A percentile compares a stretch with the other conserved stretches of the same genome.
These are phyloP conservation scores for Plasmodium adleri DNA, from an alignment of 169 alveolate species.

Conservation along the genomic window DNA sequence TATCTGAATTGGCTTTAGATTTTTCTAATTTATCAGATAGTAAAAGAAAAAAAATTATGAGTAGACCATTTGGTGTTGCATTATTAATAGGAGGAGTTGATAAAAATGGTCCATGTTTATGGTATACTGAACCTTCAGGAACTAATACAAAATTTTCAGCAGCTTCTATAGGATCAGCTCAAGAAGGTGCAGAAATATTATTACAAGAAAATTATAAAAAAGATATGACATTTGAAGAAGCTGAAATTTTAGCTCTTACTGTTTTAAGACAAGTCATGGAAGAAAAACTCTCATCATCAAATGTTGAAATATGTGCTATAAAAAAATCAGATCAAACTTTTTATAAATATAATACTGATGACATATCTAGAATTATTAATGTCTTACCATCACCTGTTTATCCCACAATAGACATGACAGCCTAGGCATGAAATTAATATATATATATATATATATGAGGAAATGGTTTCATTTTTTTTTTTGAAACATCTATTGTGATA, in stretches of 20 bases:
- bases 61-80: constrained; percentile 99
- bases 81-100: constrained; percentile 97
- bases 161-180: constrained; percentile 98
- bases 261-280: constrained; percentile 99
- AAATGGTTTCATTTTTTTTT: background rate
- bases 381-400: constrained; percentile 73
- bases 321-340: constrained; percentile 81
- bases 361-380: constrained; percentile 69
- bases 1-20: constrained; percentile 97
- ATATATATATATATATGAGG: background rate
- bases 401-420: constrained; percentile 70
- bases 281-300: constrained; percentile 94
- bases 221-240: constrained; percentile 94
- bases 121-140: constrained; percentile 99
- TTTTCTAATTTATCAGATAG: constrained; percentile 91
- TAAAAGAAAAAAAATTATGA: constrained; percentile 91
- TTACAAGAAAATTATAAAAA: constrained; percentile 96
- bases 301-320: constrained; percentile 95
- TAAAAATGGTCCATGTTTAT: constrained; percentile 95
- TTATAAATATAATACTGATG: constrained; percentile 79
- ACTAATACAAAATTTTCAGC: constrained; percentile 94
- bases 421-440: background rate
- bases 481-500: background rate
- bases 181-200: constrained; percentile 95
- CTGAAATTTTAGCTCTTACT: constrained; percentile 94